Base-by-base conservation (phyloP, 75 land plant species). In the Picea sitchensis region DNA sequence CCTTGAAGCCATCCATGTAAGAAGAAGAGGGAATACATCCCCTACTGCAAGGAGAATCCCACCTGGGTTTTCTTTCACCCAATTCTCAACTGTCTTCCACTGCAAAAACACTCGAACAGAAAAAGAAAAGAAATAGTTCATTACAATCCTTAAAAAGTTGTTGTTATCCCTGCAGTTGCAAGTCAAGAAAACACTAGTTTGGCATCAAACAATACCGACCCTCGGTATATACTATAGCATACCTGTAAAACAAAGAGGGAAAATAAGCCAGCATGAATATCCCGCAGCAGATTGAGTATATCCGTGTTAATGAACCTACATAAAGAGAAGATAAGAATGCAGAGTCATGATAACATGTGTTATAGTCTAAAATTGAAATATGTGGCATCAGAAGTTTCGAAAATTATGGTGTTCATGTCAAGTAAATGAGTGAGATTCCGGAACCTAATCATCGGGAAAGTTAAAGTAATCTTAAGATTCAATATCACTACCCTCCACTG, bases 1-100 rank as follows among this genome's bases (percentile, higher is more conserved):
- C 82, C 72, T 81, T 7, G 84, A 81, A 59, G 77, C 83, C 15
- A 83, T 82, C 84, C 84, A 83, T 44, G 84, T 78, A 23, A 83
- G 56, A 64, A 44, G 59, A 38, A 83, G 62, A 21, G 84, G 84
- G 21, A 73, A 81, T 44, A 83, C 68, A 61, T 83, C 84, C 51
- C 84, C 84, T 54, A 83, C 84, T 4, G 82, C 82, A 34, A 83
- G 82, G 41, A 83, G 65, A 30, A 60, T 76, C 32, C 84, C 84
- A 73, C 81, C 83, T 51, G 84, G 84, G 64, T 83, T 83, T 67
- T 62, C 61, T 41, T 71, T 65, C 20, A 73, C 83, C 84, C 84
- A 83, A 38, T 26, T 75, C 77, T 26, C 26, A 51, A 83, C 69
- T 47, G 84, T 61, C 54, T 76, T 65, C 77, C 84, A 83, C 84